A percentile compares a stretch with the other conserved stretches of the same genome.
phyloP scores from a whole-genome alignment of 139 green algal genomes.

The Chlorella sp. region DNA sequence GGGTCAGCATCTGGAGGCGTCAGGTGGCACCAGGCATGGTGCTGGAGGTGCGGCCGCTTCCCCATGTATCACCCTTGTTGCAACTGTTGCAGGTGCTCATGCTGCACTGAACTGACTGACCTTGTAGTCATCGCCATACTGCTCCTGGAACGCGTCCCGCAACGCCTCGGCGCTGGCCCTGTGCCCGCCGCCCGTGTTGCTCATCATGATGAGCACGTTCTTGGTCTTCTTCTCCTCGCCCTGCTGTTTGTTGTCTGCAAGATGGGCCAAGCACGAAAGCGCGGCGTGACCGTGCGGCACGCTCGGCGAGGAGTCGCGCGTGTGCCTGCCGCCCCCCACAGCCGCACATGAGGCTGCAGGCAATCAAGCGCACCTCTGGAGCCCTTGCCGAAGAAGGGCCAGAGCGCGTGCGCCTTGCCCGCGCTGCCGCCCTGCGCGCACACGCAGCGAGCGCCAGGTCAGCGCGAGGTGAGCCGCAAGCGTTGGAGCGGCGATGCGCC shows the following conservation, averaged over 20 bases:
- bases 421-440: no score
- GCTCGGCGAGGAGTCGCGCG: not conserved
- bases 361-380: not conserved
- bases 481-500: no score
- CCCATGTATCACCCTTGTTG: no score
- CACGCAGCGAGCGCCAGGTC: no score
- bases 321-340: no score
- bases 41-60: not conserved
- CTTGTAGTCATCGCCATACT: constrained; percentile 77
- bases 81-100: no score
- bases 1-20: not conserved
- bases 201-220: constrained; percentile 90
- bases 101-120: no score
- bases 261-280: not conserved
- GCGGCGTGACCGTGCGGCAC: not conserved
- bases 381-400: no score
- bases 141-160: constrained; percentile 74
- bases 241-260: not conserved
- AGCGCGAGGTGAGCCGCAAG: no score
- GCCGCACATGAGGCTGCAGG: no score
- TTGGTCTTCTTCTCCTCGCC: constrained; percentile 2
- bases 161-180: constrained; percentile 88
- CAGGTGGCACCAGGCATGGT: not conserved
- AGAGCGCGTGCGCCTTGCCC: no score
- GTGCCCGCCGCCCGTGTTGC: constrained; percentile 94